Base-by-base conservation (phyloP, 805 yeast genomes). In the Blastobotrys attinorum region DNA sequence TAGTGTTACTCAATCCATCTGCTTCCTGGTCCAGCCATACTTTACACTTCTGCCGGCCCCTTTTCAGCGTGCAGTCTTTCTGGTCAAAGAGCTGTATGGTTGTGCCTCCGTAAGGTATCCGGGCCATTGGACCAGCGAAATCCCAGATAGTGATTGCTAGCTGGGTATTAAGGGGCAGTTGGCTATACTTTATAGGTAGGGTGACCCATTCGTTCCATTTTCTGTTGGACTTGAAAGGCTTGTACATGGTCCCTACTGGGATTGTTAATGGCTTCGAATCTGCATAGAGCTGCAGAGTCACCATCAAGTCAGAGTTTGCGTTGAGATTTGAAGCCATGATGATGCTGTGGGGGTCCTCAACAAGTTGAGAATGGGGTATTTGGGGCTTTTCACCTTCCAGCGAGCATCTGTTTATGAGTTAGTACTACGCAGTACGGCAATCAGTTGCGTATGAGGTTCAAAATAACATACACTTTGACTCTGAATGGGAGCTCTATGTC, bases 181-280 rank as follows among this genome's bases (percentile, higher is more conserved):
- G 92, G 42, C 75, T 73, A 50, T 83, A 77, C 43, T 71, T 69
- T 2, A 89, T 72, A 0, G 97, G 90, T 38, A 92, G 60, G 37
- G 74, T 72, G 17, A 86, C 61, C 83, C 87, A 81, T 47, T 78
- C 77, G 52, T 81, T 74, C 89, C 92, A 86, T 39, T 59, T 73
- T 56, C 73, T 73, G 25, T 48, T 38, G 21, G 53, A 44, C 46
- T 67, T 66, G 49, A 74, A 72, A 2, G 76, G 67, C 23, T 69
- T 69, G 49, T 74, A 75, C 1, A 75, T 61, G 0, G 81, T 71
- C 5, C 68, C 64, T 1, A 73, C 65, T 0, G 81, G 78, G 3
- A 70, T 57, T 0, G 79, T 71, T 20, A 76, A 44, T 1, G 76
- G 73, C 46, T 71, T 64, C 6, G 66, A 67, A 17, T 70, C 67